phyloP scores from a whole-genome alignment of 169 alveolate species.

The Eimeria mitis region DNA sequence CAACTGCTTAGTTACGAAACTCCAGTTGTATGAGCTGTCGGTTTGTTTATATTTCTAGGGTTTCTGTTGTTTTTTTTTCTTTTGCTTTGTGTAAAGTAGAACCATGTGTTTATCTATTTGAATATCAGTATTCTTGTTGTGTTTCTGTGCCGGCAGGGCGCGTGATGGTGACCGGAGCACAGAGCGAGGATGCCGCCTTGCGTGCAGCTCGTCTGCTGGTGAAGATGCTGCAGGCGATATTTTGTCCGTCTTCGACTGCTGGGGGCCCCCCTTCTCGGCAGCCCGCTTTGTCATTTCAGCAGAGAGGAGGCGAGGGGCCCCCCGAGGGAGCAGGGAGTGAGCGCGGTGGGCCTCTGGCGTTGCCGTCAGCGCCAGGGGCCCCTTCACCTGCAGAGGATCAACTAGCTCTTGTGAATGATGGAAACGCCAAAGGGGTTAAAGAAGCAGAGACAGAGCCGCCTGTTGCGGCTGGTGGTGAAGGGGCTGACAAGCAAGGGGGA shows the following conservation, averaged over 20 bases:
- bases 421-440: neutral
- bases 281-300: neutral
- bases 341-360: neutral
- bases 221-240: conserved; percentile 40
- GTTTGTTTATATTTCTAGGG: neutral
- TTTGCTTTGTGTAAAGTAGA: neutral
- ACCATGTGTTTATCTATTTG: neutral
- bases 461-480: neutral
- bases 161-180: conserved; percentile 77
- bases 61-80: neutral
- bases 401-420: neutral
- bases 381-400: neutral
- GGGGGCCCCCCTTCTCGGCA: neutral
- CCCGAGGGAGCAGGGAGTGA: neutral
- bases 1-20: neutral
- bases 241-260: neutral
- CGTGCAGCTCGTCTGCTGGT: conserved; percentile 79
- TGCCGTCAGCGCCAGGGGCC: neutral
- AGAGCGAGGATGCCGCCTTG: conserved; percentile 71
- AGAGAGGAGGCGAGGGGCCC: too few species aligned
- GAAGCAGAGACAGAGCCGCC: neutral
- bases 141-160: conserved; percentile 41
- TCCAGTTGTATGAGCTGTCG: neutral
- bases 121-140: neutral
- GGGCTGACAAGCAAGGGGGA: neutral